Base-by-base conservation (phyloP, 805 yeast species). In the Candida silvicultrix region DNA sequence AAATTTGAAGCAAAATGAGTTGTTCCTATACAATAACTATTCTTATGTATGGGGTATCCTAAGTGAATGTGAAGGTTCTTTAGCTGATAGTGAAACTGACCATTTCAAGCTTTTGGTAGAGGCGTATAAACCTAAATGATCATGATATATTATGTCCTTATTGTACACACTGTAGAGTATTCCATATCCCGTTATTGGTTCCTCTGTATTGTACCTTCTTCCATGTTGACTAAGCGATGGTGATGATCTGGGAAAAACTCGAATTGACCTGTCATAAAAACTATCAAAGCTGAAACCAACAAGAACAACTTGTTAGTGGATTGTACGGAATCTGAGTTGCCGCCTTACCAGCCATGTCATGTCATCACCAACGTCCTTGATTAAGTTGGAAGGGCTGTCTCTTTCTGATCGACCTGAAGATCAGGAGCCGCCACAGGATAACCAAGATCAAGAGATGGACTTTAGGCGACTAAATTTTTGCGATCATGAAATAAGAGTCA, bases 1-100 rank as follows among this genome's bases (percentile, higher is more conserved):
- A 47, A 72, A 76, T 47, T 60, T 74, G 5, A 80, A 75, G 44
- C 74, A 77, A 49, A 63, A 75, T 11, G 97, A 89, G 58, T 64
- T 76, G 40, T 88, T 89, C 58, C 68, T 90, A 44, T 85, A 80
- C 60, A 85, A 83, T 50, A 69, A 69, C 45, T 70, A 66, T 55
- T 52, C 66, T 28, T 66, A 60, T 40, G 53, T 70, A 1, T 34
- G 48, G 16, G 52, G 52, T 3, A 49, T 49, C 10, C 38, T 59
- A 1, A 49, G 63, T 42, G 73, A 74, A 49, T 60, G 71, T 44
- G 63, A 70, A 45, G 75, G 77, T 1, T 56, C 49, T 35, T 57
- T 73, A 16, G 79, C 78, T 0, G 65, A 56, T 10, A 65, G 64
- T 32, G 73, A 75, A 45, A 62, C 66, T 31, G 62, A 58, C 21